Evolutionary conservation across 2,329 filamentous ascomycete species (phyloP).

Genomic region (Didymella lethalis): DNA sequence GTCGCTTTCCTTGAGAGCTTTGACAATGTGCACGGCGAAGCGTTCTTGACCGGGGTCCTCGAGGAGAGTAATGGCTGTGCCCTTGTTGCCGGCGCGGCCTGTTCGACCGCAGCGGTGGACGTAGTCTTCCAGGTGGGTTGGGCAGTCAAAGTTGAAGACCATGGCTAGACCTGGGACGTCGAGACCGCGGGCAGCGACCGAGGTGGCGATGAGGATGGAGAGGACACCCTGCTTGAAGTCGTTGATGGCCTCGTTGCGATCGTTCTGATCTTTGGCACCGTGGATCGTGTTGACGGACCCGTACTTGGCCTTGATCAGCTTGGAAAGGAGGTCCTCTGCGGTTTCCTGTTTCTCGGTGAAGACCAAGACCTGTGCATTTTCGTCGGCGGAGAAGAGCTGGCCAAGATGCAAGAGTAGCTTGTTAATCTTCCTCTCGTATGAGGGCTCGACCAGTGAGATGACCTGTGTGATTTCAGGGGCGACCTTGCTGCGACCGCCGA

Average conservation of each 20-base stretch:
- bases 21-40: slow-evolving; percentile 85
- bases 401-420: slow-evolving; percentile 87
- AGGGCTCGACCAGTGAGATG: slow-evolving; percentile 71
- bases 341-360: slow-evolving; percentile 94
- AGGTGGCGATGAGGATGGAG: slow-evolving; percentile 91
- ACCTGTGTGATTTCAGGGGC: slow-evolving; percentile 83
- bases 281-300: slow-evolving; percentile 72
- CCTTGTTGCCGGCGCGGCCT: slow-evolving; percentile 91
- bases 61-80: slow-evolving; percentile 93
- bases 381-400: slow-evolving; percentile 83
- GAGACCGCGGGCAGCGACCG: slow-evolving; percentile 90
- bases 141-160: slow-evolving; percentile 94
- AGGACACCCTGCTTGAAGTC: slow-evolving; percentile 72
- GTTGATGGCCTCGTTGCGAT: slow-evolving; percentile 47
- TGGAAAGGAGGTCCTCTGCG: slow-evolving; percentile 45
- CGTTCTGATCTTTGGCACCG: slow-evolving; percentile 71
- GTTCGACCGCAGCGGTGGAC: slow-evolving; percentile 94
- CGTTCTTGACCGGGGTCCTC: slow-evolving; percentile 92
- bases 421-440: slow-evolving; percentile 79
- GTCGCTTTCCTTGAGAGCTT: slow-evolving; percentile 90
- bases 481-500: slow-evolving; percentile 80
- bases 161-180: slow-evolving; percentile 96
- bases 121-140: slow-evolving; percentile 95
- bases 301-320: slow-evolving; percentile 44
- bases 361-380: slow-evolving; percentile 87